A percentile compares a stretch with the other conserved stretches of the same genome.
phyloP scores from a whole-genome alignment of 495 filamentous ascomycete species.

The Ascobolus immersus region DNA sequence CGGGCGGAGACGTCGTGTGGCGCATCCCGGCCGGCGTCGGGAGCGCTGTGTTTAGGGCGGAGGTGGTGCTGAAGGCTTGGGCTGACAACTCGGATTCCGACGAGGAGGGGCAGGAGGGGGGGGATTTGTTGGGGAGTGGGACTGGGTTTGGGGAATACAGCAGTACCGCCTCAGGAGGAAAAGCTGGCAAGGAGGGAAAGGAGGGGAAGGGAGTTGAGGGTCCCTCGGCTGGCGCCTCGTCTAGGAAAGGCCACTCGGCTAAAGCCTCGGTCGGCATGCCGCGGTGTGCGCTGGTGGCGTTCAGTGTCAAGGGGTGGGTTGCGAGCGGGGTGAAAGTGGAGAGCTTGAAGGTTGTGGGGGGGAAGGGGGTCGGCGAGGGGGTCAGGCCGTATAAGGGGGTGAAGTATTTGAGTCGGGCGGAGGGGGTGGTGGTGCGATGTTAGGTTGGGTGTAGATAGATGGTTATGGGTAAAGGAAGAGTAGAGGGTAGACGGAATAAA shows the following conservation, averaged over 20 bases:
- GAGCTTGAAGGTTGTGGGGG: conserved; percentile 57
- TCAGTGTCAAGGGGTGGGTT: conserved; percentile 82
- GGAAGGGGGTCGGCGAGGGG: conserved; percentile 63
- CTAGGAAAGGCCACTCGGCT: conserved; percentile 10
- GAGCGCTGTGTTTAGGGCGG: conserved; percentile 31
- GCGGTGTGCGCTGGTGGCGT: conserved; percentile 59
- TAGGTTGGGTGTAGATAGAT: conserved; percentile 13
- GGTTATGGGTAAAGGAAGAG: conserved; percentile 1
- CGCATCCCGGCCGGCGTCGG: conserved; percentile 39
- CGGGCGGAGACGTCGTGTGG: conserved; percentile 60
- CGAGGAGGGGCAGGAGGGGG: conserved; percentile 28
- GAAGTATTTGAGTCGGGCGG: conserved; percentile 79
- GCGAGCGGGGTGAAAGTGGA: conserved; percentile 86
- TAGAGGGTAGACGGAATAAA: too few relatives aligned
- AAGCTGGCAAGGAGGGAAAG: conserved; percentile 18
- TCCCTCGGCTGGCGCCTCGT: conserved; percentile 23
- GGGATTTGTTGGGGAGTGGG: conserved; percentile 15
- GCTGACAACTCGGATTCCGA: conserved; percentile 31
- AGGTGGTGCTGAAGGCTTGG: conserved; percentile 8
- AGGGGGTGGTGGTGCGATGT: conserved; percentile 59
- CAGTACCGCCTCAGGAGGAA: conserved; percentile 26
- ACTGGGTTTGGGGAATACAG: conserved; percentile 30
- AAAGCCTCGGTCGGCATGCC: conserved; percentile 76
- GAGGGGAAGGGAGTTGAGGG: conserved; percentile 22
- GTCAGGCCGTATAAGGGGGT: conserved; percentile 95